These are phyloP conservation scores for Russula vinacea DNA, from an alignment of 768 basidiomycete species.

Conservation along the genomic window DNA sequence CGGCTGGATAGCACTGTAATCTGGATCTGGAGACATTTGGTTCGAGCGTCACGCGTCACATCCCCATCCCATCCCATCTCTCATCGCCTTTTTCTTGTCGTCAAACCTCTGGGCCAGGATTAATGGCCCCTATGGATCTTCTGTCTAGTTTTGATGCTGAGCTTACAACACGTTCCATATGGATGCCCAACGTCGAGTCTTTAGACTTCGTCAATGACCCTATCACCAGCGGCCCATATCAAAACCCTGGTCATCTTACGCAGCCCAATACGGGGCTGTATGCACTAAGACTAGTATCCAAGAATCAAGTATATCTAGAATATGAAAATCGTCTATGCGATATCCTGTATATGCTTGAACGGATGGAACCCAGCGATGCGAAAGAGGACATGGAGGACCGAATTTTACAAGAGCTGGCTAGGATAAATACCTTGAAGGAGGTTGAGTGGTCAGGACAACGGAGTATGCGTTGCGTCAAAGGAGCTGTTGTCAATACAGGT, in stretches of 20 bases:
- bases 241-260: too few species aligned
- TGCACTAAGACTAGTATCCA: background rate
- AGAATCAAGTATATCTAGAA: background rate
- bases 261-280: too few species aligned
- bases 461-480: background rate
- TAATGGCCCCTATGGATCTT: too few species aligned
- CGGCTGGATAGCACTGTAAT: too few species aligned
- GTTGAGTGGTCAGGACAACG: background rate
- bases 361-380: background rate
- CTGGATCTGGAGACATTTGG: too few species aligned
- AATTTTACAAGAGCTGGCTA: conserved; percentile 3
- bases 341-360: background rate
- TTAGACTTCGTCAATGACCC: conserved; percentile 5
- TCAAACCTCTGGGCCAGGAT: too few species aligned
- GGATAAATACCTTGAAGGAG: conserved; percentile 5
- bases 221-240: background rate
- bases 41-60: too few species aligned
- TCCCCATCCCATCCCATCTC: too few species aligned
- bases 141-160: too few species aligned
- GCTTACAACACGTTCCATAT: background rate
- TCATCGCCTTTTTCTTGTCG: too few species aligned
- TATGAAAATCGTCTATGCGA: background rate
- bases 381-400: background rate
- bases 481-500: background rate
- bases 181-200: conserved; percentile 6